Evolutionary conservation across 73 alveolate genomes (phyloP).

Genomic region (Halteria grandinella): DNA sequence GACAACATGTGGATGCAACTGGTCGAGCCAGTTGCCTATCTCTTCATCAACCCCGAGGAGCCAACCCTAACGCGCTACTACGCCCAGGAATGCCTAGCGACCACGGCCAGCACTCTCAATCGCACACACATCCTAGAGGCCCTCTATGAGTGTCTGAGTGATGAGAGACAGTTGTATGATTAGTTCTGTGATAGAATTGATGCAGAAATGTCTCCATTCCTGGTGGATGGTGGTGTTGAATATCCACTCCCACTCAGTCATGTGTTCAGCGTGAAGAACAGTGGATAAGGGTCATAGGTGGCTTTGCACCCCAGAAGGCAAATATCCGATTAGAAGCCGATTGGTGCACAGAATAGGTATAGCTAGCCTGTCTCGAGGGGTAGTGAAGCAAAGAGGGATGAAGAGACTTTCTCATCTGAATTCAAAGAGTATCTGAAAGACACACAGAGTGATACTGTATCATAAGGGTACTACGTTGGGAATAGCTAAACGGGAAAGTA

Average conservation of each 20-base stretch:
- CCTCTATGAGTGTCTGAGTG: constrained; percentile 29
- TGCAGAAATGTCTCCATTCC: constrained; percentile 8
- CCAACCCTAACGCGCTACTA: constrained; percentile 11
- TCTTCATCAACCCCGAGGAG: constrained; percentile 31
- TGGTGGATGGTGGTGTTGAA: constrained; percentile 7
- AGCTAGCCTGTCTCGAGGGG: too few relatives aligned
- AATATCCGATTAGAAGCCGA: too few relatives aligned
- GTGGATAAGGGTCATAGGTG: too few relatives aligned
- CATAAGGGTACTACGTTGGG: too few relatives aligned
- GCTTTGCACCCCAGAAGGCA: too few relatives aligned
- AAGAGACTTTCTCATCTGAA: too few relatives aligned
- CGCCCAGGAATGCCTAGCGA: constrained; percentile 22
- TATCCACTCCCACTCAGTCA: constrained; percentile 30
- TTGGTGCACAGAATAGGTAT: too few relatives aligned
- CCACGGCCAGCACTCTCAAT: constrained; percentile 1
- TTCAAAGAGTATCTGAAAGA: too few relatives aligned
- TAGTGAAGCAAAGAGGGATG: too few relatives aligned
- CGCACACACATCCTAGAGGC: constrained; percentile 31
- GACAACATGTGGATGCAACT: constrained; percentile 16
- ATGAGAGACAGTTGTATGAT: constrained; percentile 36
- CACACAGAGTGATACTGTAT: too few relatives aligned
- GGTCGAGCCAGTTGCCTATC: constrained; percentile 19
- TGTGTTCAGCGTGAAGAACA: constrained; percentile 1
- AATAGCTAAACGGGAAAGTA: too few relatives aligned
- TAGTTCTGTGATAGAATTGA: constrained; percentile 42